Evolutionary conservation across 495 filamentous ascomycete genomes (phyloP).

Genomic region (Penicillium cataractarum): DNA sequence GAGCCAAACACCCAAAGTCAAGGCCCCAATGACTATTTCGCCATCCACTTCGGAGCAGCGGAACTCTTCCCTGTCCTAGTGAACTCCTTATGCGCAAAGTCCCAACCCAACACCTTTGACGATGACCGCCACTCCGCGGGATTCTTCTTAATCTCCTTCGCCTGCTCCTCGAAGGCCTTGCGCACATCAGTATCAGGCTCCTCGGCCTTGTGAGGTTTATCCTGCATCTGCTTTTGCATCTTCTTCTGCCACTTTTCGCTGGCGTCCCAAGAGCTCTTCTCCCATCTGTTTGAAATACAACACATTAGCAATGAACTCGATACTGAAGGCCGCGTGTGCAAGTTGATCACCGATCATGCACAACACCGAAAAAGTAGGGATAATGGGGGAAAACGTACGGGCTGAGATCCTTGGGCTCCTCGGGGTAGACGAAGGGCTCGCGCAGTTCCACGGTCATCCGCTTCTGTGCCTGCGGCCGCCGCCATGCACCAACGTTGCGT

Average conservation of each 20-base stretch:
- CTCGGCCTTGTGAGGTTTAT: constrained; percentile 31
- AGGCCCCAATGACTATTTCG: constrained; percentile 10
- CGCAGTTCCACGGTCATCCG: constrained; percentile 88
- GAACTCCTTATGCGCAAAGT: constrained; percentile 24
- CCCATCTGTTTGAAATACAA: constrained; percentile 48
- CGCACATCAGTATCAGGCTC: constrained; percentile 35
- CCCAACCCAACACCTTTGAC: constrained; percentile 49
- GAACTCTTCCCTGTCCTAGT: constrained; percentile 7
- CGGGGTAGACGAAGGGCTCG: constrained; percentile 83
- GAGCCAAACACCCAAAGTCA: constrained; percentile 3
- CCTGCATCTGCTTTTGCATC: constrained; percentile 26
- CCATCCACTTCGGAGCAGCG: constrained; percentile 12
- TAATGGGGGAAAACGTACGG: constrained; percentile 47
- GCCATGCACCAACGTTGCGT: constrained; percentile 45
- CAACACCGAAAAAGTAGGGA: too few species aligned
- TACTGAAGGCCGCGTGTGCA: neutral
- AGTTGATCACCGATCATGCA: neutral
- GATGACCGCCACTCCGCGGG: constrained; percentile 47
- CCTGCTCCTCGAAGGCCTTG: constrained; percentile 52
- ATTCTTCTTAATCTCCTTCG: constrained; percentile 56
- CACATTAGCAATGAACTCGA: constrained; percentile 16
- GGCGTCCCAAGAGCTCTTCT: constrained; percentile 47
- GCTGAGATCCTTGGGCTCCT: constrained; percentile 57
- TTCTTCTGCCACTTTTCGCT: constrained; percentile 36
- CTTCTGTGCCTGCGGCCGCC: constrained; percentile 72